Base-by-base conservation (phyloP, 345 rosid genomes). In the Anastatica hierochuntica region DNA sequence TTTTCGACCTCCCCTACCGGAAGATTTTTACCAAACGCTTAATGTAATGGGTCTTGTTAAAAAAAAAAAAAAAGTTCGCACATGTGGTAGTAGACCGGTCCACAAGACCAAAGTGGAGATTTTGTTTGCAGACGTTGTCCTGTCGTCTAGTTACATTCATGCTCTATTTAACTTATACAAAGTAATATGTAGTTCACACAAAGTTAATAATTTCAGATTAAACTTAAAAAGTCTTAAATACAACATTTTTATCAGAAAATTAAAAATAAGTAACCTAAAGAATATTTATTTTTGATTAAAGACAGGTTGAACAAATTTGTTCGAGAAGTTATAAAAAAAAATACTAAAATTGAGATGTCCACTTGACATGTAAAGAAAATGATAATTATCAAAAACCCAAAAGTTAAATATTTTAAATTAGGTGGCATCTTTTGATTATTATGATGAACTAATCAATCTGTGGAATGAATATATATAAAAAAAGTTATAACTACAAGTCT, bases 391-490 rank as follows among this genome's bases (percentile, higher is more conserved):
- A n/a, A n/a, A n/a, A n/a, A n/a, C n/a, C n/a, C n/a, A n/a, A n/a
- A n/a, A n/a, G n/a, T n/a, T n/a, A n/a, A n/a, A n/a, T 36, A 19
- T 20, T 12, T 16, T 20, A 63, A 50, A 20, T 31, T 30, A 20
- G 48, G 43, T 46, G 56, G 56, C 47, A 63, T 46, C 43, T 55
- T 64, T 46, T 4, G 44, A 64, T 47, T 64, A 47, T 55, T 64
- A 43, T 56, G 21, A 6, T 34, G 56, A 54, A n/a, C n/a, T n/a
- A 41, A 64, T 56, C 52, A 42, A 13, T 41, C 46, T 10, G 52
- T n/a, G n/a, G n/a, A n/a, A n/a, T 15, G 10, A 35, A 49, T 37
- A 56, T 29, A 8, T 14, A n/a, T n/a, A n/a, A n/a, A n/a, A 41
- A 49, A 27, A 39, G 49, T 53, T 55, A 54, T 38, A n/a, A n/a